Evolutionary conservation across 129 eudicot species (phyloP), one percentile per base, ranked within the genome.

Genomic region (Deinandra increscens): DNA sequence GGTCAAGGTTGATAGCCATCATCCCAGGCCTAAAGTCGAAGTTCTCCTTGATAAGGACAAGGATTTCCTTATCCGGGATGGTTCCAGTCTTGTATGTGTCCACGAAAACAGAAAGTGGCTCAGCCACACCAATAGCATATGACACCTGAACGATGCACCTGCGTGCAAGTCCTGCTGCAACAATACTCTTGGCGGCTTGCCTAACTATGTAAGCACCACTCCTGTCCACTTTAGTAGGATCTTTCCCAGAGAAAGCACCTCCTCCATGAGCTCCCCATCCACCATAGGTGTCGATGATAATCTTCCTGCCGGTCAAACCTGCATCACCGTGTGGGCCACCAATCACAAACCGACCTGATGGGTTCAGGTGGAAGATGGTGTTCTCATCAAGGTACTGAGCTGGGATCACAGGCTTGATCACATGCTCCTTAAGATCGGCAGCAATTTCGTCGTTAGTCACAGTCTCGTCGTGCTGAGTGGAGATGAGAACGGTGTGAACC

Each of bases 241-340:
- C 92, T 55, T 86, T 72, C 4, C 82, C 82, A 0, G 82, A 72
- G 62, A 79, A 73, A 46, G 78, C 82, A 79, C 78, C 82, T 2
- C 78, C 82, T 36, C 82, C 82, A 15, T 79, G 82, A 8, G 92
- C 92, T 31, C 88, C 92, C 92, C 92, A 86, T 46, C 92, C 92
- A 68, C 92, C 92, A 49, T 87, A 87, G 15, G 94, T 87, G 80
- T 87, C 95, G 1, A 87, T 87, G 49, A 87, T 86, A 22, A 86
- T 86, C 79, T 86, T 86, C 79, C 92, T 70, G 7, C 92, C 92
- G 8, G 92, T 86, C 8, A 86, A 74, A 14, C 92, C 92, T 2
- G 92, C 92, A 67, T 86, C 92, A 15, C 92, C 92, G 17, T 86
- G 92, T 45, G 82, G 82, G 7, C 82, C 82, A 72, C 82, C 82